phyloP scores from a whole-genome alignment of 1,284 basidiomycete species.

The Cutaneotrichosporon dermatis region DNA sequence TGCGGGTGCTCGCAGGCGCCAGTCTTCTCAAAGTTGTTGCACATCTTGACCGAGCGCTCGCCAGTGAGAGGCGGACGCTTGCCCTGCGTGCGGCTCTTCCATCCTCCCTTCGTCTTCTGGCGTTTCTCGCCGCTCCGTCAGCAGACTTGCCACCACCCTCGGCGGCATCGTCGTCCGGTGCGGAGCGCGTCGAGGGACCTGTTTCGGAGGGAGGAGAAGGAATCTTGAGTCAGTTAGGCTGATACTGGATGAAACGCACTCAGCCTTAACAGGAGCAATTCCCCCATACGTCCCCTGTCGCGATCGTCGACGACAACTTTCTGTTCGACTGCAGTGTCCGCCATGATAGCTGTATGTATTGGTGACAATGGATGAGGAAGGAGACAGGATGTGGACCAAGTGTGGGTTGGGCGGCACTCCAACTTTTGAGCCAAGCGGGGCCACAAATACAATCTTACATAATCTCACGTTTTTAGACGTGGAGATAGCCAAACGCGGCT shows the following conservation, averaged over 20 bases:
- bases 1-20: constrained; percentile 22
- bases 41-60: constrained; percentile 38
- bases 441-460: no score
- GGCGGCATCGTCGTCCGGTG: constrained; percentile 61
- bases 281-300: constrained; percentile 43
- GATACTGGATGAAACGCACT: constrained; percentile 59
- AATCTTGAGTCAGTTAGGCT: constrained; percentile 49
- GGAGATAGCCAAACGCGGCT: no score
- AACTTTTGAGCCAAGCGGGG: no score
- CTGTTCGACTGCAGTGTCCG: no score
- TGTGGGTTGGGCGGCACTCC: no score
- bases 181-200: constrained; percentile 5
- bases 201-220: constrained; percentile 47
- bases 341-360: no score
- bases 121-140: constrained; percentile 31
- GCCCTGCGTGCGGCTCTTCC: constrained; percentile 68
- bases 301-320: constrained; percentile 1
- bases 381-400: no score
- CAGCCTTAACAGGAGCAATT: constrained; percentile 67
- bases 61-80: constrained; percentile 61
- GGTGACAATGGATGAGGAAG: no score
- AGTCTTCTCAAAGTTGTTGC: constrained; percentile 38
- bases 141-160: constrained; percentile 50
- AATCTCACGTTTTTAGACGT: no score
- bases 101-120: constrained; percentile 53